A percentile compares a stretch with the other conserved stretches of the same genome.
phyloP scores from a whole-genome alignment of 345 rosid species.

The Orychophragmus violaceus region DNA sequence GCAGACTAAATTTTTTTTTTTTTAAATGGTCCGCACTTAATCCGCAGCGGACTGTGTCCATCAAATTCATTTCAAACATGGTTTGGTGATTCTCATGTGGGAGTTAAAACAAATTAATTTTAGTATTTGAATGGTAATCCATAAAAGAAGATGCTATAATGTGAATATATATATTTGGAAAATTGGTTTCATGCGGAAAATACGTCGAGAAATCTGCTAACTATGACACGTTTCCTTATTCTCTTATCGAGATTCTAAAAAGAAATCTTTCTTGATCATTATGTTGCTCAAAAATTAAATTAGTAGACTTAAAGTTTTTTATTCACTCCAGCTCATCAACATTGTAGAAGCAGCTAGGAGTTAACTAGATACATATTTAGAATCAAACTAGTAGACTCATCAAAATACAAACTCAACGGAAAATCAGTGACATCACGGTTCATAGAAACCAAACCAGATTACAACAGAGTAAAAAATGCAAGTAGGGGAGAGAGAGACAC shows the following conservation, averaged over 20 bases:
- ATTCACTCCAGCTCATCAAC: not conserved
- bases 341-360: too few relatives aligned
- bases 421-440: not conserved
- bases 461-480: not conserved
- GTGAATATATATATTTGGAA: not conserved
- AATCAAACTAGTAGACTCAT: too few relatives aligned
- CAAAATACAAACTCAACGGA: not conserved
- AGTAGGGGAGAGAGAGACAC: not conserved
- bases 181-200: slow-evolving; percentile 4
- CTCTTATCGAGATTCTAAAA: not conserved
- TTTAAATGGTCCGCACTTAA: too few relatives aligned
- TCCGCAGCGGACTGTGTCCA: too few relatives aligned
- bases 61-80: too few relatives aligned
- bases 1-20: too few relatives aligned
- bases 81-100: too few relatives aligned
- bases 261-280: not conserved
- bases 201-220: not conserved
- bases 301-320: too few relatives aligned
- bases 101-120: too few relatives aligned
- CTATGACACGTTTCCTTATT: not conserved
- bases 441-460: not conserved
- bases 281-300: not conserved
- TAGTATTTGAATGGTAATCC: too few relatives aligned
- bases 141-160: too few relatives aligned
- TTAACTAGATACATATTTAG: too few relatives aligned